Conservation (phyloP, 176 grass and related monocot genomes). For the Phoenix dactylifera region DNA sequence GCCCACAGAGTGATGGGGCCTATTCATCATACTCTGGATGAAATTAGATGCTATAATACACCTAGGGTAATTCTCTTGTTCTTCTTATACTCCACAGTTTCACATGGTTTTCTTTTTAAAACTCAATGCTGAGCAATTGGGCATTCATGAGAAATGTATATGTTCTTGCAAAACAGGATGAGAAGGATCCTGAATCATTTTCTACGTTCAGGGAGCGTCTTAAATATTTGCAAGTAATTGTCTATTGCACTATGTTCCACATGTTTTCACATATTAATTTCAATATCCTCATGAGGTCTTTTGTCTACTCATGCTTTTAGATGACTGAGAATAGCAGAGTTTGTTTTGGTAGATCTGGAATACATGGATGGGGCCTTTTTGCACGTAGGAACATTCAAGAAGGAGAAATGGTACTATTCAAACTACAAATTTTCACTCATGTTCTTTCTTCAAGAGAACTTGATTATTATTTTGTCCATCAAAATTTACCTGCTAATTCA, state of each 20-base stretch:
- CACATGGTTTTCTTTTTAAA: no score
- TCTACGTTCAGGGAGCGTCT: conserved; percentile 92
- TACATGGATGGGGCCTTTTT: conserved; percentile 99
- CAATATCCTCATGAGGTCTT: conserved; percentile 13
- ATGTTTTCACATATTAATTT: background rate
- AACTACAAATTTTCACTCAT: conserved; percentile 6
- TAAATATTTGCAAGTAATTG: conserved; percentile 71
- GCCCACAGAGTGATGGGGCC: conserved; percentile 59
- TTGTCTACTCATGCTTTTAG: conserved; percentile 34
- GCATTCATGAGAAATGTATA: background rate
- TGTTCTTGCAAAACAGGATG: conserved; percentile 45
- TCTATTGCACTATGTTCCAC: conserved; percentile 1
- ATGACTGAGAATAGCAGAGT: conserved; percentile 88
- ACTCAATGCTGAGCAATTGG: no score
- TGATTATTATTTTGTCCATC: conserved; percentile 3
- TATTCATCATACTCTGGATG: conserved; percentile 55
- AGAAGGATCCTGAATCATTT: conserved; percentile 84
- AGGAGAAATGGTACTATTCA: conserved; percentile 89
- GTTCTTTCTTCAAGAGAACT: conserved; percentile 1
- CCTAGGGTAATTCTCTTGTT: conserved; percentile 50
- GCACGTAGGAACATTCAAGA: conserved; percentile 83
- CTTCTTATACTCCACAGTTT: conserved; percentile 2
- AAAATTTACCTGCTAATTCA: no score
- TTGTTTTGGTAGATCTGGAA: conserved; percentile 96
- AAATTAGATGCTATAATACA: conserved; percentile 67